Evolutionary conservation across 2,329 filamentous ascomycete genomes (phyloP).

Genomic region (Aspergillus ibericus): DNA sequence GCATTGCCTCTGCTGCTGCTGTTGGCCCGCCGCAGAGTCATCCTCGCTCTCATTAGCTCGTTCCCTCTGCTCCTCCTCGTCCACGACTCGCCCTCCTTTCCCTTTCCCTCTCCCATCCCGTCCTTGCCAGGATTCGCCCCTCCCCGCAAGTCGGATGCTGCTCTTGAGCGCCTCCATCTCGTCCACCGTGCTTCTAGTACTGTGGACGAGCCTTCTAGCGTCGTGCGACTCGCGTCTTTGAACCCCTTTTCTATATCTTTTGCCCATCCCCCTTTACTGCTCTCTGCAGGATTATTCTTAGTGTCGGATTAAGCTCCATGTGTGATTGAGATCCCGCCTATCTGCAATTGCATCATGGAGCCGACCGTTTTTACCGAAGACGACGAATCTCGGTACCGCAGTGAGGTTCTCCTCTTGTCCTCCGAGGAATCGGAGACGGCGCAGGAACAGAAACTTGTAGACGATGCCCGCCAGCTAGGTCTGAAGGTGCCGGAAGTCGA

Average conservation of each 20-base stretch:
- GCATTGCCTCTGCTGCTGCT: constrained; percentile 5
- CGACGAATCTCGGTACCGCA: constrained; percentile 41
- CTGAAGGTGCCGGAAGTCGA: constrained; percentile 36
- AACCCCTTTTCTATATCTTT: constrained; percentile 8
- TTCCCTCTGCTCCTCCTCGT: constrained; percentile 11
- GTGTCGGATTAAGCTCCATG: constrained; percentile 13
- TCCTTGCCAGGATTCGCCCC: constrained; percentile 3
- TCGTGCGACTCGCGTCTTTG: constrained; percentile 13
- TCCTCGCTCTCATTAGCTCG: constrained; percentile 8
- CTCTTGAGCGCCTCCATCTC: constrained; percentile 28
- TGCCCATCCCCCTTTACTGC: not conserved
- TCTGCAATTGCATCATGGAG: constrained; percentile 28
- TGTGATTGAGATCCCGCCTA: constrained; percentile 8
- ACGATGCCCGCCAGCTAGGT: constrained; percentile 41
- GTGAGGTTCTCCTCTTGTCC: constrained; percentile 35
- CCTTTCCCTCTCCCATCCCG: constrained; percentile 9
- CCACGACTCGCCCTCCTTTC: constrained; percentile 13
- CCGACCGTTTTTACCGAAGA: constrained; percentile 20
- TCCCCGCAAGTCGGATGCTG: constrained; percentile 31
- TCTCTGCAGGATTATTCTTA: not conserved
- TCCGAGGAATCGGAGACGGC: constrained; percentile 39
- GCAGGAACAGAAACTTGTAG: constrained; percentile 38
- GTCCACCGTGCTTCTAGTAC: constrained; percentile 33
- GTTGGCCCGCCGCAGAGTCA: constrained; percentile 6
- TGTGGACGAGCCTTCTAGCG: constrained; percentile 32